These are phyloP conservation scores for Gigaspora rosea DNA, from an alignment of 192 early-diverging fungal genomes.

Conservation along the genomic window DNA sequence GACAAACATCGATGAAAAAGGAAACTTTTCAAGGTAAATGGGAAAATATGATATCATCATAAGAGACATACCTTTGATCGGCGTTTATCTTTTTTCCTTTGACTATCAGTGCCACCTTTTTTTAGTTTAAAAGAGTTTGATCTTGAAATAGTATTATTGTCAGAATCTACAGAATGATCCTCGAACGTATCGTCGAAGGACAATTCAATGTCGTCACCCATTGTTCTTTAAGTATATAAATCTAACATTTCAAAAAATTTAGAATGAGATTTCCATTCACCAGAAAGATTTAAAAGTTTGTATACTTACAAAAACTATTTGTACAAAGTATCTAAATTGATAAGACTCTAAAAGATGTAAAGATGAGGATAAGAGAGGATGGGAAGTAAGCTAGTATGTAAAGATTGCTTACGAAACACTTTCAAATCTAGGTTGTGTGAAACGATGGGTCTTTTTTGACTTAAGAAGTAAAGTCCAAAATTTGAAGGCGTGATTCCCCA, in stretches of 20 bases:
- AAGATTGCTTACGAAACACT: neutral
- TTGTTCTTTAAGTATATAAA: neutral
- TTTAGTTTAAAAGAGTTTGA: constrained; percentile 34
- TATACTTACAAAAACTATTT: neutral
- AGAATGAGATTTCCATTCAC: too few species aligned
- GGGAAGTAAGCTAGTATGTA: neutral
- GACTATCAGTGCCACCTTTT: constrained; percentile 24
- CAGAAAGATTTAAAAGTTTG: neutral
- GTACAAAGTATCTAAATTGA: neutral
- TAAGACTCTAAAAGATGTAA: neutral
- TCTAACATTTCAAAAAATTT: neutral
- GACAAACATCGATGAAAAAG: too few species aligned
- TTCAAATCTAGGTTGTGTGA: constrained; percentile 4
- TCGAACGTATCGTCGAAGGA: constrained; percentile 31
- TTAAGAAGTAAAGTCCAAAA: neutral
- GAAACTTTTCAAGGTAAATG: too few species aligned
- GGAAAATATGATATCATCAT: too few species aligned
- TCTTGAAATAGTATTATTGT: constrained; percentile 20
- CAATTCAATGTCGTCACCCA: constrained; percentile 32
- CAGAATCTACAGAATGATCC: constrained; percentile 30
- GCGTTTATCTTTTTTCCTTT: constrained; percentile 34
- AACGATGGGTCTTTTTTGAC: neutral
- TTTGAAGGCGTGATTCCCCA: neutral
- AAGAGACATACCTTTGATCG: constrained; percentile 27
- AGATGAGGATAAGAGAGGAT: neutral